phyloP scores from a whole-genome alignment of 805 yeast species.

The Blastobotrys chiropterorum region DNA sequence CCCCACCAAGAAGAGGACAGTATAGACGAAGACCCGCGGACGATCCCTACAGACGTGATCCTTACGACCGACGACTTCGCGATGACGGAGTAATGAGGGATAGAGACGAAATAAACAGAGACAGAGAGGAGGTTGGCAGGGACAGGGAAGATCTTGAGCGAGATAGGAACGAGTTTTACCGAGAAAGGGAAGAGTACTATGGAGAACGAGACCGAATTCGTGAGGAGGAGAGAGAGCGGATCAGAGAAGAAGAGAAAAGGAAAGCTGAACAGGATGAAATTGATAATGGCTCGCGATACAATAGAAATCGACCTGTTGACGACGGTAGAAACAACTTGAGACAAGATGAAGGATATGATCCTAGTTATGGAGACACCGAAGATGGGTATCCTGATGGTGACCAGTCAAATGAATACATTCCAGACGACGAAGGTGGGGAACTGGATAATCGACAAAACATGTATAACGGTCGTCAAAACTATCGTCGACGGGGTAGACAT shows the following conservation, averaged over 20 bases:
- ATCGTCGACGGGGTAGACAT: neutral
- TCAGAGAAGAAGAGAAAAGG: neutral
- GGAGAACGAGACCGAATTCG: neutral
- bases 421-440: neutral
- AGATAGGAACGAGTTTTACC: neutral
- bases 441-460: neutral
- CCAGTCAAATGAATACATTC: neutral
- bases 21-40: neutral
- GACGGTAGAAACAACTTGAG: neutral
- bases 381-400: neutral
- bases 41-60: neutral
- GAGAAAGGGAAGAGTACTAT: neutral
- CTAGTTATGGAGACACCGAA: neutral
- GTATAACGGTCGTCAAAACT: neutral
- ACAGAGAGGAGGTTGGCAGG: neutral
- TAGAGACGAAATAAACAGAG: neutral
- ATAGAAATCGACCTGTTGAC: no score
- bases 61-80: neutral
- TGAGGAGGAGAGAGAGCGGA: neutral
- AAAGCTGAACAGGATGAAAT: neutral
- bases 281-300: neutral
- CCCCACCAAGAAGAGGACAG: neutral
- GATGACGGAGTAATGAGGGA: neutral
- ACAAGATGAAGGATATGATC: neutral
- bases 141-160: neutral